These are phyloP conservation scores for Dorcoceras hygrometricum DNA, from an alignment of 257 asterid genomes.

Conservation along the genomic window DNA sequence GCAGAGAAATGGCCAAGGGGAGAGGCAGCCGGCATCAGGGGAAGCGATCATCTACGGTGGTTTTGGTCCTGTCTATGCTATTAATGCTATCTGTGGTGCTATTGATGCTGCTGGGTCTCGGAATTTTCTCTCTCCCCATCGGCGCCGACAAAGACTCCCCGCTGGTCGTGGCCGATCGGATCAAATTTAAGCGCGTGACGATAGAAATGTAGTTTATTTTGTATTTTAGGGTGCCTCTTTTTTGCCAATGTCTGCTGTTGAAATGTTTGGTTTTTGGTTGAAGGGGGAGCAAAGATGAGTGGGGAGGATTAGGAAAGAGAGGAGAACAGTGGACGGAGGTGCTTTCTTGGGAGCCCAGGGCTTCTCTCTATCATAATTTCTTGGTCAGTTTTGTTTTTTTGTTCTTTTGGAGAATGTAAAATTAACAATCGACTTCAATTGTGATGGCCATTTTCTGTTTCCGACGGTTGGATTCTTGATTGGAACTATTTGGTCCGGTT, in stretches of 20 bases:
- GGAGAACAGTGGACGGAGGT: constrained; percentile 70
- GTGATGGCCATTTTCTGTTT: neutral
- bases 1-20: constrained; percentile 61
- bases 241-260: neutral
- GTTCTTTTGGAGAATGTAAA: neutral
- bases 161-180: constrained; percentile 36
- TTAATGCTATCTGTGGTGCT: constrained; percentile 73
- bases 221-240: neutral
- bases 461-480: neutral
- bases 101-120: constrained; percentile 75
- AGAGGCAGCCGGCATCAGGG: constrained; percentile 60
- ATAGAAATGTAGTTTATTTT: constrained; percentile 38
- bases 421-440: constrained; percentile 17
- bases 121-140: constrained; percentile 74
- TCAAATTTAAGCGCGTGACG: constrained; percentile 62
- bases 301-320: constrained; percentile 54
- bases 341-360: constrained; percentile 80
- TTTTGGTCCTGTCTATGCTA: constrained; percentile 64
- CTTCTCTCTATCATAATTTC: constrained; percentile 69
- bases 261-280: neutral
- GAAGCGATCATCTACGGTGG: constrained; percentile 61
- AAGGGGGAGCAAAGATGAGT: constrained; percentile 37
- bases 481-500: neutral
- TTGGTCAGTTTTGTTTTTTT: constrained; percentile 43
- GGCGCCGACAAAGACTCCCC: constrained; percentile 44